Base-by-base conservation (phyloP, 2,329 filamentous ascomycete species). In the Reticulascus tulasneorum region DNA sequence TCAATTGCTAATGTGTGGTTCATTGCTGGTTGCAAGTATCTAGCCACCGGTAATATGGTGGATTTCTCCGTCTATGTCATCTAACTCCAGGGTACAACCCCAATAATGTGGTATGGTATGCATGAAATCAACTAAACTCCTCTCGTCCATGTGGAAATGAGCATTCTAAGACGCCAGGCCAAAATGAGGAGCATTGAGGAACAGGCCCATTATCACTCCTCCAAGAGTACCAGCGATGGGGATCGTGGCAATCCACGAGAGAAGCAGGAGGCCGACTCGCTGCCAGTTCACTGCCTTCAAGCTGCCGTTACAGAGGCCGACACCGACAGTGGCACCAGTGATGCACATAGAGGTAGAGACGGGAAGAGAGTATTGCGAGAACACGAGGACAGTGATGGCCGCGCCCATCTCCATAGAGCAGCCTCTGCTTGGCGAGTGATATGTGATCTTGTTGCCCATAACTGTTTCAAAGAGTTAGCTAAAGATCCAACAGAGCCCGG, bases 341-440 rank as follows among this genome's bases (percentile, higher is more conserved):
- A 89, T 87, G 59, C 84, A 89, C 84, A 83, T 83, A 13, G 79
- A 81, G 3, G 82, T 89, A 0, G 84, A 88, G 19, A 89, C 84
- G 23, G 84, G 84, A 0, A 89, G 79, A 2, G 75, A 77, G 68
- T 73, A 86, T 56, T 86, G 83, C 0, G 82, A 86, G 69, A 86
- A 86, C 55, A 89, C 62, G 17, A 88, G 75, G 42, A 88, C 77
- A 9, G 84, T 88, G 48, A 89, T 78, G 47, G 84, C 82, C 28
- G 84, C 83, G 29, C 84, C 84, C 75, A 89, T 76, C 56, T 89
- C 84, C 84, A 89, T 89, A 33, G 82, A 86, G 49, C 66, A 85
- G 33, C 67, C 70, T 47, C 70, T 62, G 48, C 59, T 66, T 19
- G 70, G 70, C 16, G 68, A 73, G 62, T 85, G 81, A 60, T 84